Base-by-base conservation (phyloP, 2,329 filamentous ascomycete species). In the Stemphylium vesicarium region DNA sequence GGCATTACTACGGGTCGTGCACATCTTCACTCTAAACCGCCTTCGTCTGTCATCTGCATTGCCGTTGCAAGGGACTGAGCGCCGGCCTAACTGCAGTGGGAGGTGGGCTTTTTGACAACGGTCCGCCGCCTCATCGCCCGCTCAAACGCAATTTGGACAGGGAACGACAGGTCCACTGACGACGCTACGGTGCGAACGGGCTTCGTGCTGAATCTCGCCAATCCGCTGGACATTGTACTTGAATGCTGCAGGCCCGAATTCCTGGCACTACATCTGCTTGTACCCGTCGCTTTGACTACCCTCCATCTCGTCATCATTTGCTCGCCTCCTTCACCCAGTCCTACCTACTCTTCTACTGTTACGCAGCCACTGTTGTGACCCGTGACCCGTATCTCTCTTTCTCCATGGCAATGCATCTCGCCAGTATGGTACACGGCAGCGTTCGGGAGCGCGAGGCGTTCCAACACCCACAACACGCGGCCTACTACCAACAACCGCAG, bases 361-460 rank as follows among this genome's bases (percentile, higher is more conserved):
- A 68, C 72, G 66, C 71, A 71, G 59, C 59, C 65, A 58, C 70
- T 69, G 70, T 62, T 62, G 71, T 74, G 65, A 60, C 70, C 62
- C 62, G 66, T 69, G 62, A 66, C 60, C 47, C 49, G 38, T 38
- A 29, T 35, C 41, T 46, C 39, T 59, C 59, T 71, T 61, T 59
- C 59, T 71, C 62, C 57, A 74, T 73, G 71, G 72, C 70, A 60
- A 77, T 78, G 75, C 75, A 77, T 68, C 72, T 78, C 63, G 73
- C 75, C 66, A 77, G 70, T 60, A 78, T 77, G 75, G 73, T 77
- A 65, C 74, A 77, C 73, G 71, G 70, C 69, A 75, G 69, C 65
- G 75, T 74, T 58, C 68, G 74, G 63, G 73, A 76, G 62, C 74
- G 69, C 56, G 73, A 77, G 57, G 66, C 66, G 57, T 72, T 70